Evolutionary conservation across 108 stramenopile species (phyloP).

Genomic region (Skeletonema tropicum): DNA sequence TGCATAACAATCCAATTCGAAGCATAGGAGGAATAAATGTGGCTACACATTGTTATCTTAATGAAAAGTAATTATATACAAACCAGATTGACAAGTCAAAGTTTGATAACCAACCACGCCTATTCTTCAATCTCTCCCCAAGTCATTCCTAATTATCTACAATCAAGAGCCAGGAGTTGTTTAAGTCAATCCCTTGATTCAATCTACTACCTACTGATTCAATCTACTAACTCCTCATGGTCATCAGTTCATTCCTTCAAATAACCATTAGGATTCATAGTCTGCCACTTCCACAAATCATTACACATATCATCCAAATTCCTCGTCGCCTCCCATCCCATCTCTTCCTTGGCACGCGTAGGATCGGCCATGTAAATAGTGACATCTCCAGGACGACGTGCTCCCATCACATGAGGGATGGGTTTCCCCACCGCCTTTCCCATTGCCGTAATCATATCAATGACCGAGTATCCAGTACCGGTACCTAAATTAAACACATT

Average conservation of each 20-base stretch:
- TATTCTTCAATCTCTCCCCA: no score
- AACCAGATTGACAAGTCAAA: no score
- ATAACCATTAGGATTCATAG: slow-evolving; percentile 95
- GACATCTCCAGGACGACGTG: slow-evolving; percentile 94
- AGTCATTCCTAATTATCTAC: no score
- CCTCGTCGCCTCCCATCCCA: slow-evolving; percentile 94
- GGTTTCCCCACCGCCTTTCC: slow-evolving; percentile 88
- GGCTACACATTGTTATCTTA: no score
- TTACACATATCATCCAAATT: slow-evolving; percentile 94
- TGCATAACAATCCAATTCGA: no score
- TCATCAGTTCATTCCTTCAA: slow-evolving; percentile 54
- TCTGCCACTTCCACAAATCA: slow-evolving; percentile 98
- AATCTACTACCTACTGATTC: no score
- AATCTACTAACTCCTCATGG: slow-evolving; percentile 93
- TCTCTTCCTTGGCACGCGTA: slow-evolving; percentile 84
- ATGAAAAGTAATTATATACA: no score
- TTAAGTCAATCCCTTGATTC: slow-evolving; percentile 14
- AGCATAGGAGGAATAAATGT: no score
- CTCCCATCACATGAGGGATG: slow-evolving; percentile 89
- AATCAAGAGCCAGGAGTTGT: no score
- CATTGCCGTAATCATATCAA: slow-evolving; percentile 97
- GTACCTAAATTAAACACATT: slow-evolving; percentile 97
- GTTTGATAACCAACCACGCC: no score
- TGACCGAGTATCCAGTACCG: slow-evolving; percentile 91
- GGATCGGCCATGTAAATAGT: slow-evolving; percentile 96